Evolutionary conservation across 768 basidiomycete species (phyloP), one percentile per base, ranked within the genome.

Genomic region (Amanita phalloides): DNA sequence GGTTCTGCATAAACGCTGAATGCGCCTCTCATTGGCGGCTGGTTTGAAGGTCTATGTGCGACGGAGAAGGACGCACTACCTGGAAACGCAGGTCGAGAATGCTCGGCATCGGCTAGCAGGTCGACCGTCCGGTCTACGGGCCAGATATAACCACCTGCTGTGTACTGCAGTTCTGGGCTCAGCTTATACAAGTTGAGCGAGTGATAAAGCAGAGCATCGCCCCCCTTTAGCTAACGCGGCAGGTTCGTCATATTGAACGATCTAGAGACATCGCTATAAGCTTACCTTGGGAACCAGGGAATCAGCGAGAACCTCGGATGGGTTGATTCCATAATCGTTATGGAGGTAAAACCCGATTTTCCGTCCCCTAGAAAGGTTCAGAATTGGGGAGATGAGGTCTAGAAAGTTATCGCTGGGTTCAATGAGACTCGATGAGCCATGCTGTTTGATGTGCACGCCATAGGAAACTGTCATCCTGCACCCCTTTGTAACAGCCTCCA

Each of bases 141-240:
- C 88, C 89, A 90, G 55, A 90, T 72, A 62, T 84, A 89, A 17
- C 86, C 86, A 1, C 86, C 87, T 30, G 89, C 88, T 14, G 82
- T 79, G 83, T 86, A 90, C 54, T 84, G 84, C 1, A 90, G 73
- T 54, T 84, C 84, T 0, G 86, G 84, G 1, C 68, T 64, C 43
- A 90, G 78, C 54, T 88, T 88, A 71, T 81, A 87, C 36, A 83
- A 64, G 63, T 85, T 87, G 62, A 90, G 67, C 2, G 86, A 83
- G 48, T 86, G 84, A 62, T 86, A 88, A 6, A 90, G 65, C 30
- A 87, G 63, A 3, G 82, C 79, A 59, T 90, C 88, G 20, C 81
- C 81, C 33, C 84, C 86, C 67, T 86, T 88, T 45, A 90, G 66
- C 88, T 90, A 59, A 37, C 46, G 28, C 10, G 11, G 11, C 6